phyloP scores from a whole-genome alignment of 345 rosid species.

The Fremontodendron californicum region DNA sequence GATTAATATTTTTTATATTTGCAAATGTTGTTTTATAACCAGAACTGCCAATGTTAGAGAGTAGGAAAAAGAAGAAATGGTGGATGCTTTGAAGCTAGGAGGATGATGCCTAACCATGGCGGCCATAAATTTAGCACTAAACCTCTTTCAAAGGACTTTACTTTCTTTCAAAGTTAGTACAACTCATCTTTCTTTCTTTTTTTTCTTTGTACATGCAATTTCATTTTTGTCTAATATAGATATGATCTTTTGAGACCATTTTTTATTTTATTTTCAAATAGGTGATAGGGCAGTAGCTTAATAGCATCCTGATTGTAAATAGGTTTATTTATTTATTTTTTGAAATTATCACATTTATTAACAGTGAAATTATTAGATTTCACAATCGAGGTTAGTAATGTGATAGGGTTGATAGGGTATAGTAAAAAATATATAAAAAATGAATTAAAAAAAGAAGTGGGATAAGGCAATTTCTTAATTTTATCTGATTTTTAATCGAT shows the following conservation, averaged over 20 bases:
- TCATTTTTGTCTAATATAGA: not conserved
- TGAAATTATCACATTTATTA: too few relatives aligned
- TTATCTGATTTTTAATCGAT: too few relatives aligned
- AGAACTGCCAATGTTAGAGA: conserved; percentile 36
- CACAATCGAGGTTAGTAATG: too few relatives aligned
- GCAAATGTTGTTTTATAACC: not conserved
- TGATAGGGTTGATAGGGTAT: too few relatives aligned
- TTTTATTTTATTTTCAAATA: not conserved
- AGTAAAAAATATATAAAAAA: too few relatives aligned
- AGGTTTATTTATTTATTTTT: not conserved
- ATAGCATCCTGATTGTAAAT: not conserved
- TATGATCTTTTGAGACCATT: not conserved
- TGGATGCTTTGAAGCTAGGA: conserved; percentile 33
- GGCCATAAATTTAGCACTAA: not conserved
- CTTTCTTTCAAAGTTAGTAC: not conserved
- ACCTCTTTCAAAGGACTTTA: not conserved
- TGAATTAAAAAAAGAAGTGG: too few relatives aligned
- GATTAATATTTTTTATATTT: not conserved
- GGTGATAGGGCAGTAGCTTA: not conserved
- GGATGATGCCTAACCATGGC: not conserved
- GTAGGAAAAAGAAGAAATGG: conserved; percentile 47
- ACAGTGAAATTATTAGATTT: too few relatives aligned
- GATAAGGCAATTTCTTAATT: too few relatives aligned
- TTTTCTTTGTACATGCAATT: not conserved
- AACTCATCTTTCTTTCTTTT: too few relatives aligned